A percentile compares a stretch with the other conserved stretches of the same genome.
Conservation (phyloP, 768 basidiomycete species). For the Suillus luteus region DNA sequence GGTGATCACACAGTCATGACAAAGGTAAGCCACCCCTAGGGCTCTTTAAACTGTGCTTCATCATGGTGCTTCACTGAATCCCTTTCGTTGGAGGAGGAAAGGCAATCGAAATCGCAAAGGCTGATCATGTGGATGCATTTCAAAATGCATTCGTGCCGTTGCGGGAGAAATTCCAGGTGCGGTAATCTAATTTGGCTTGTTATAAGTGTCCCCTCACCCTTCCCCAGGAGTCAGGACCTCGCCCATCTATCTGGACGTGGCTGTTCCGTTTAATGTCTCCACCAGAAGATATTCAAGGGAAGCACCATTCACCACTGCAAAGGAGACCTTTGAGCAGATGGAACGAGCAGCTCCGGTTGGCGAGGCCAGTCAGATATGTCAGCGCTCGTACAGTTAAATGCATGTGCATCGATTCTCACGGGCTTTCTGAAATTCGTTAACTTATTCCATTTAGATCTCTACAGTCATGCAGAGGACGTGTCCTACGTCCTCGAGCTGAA, state of each 20-base stretch:
- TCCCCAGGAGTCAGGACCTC: slow-evolving; percentile 69
- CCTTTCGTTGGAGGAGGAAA: slow-evolving; percentile 82
- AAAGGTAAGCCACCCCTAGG: slow-evolving; percentile 62
- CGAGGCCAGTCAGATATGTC: slow-evolving; percentile 98
- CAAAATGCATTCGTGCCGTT: slow-evolving; percentile 94
- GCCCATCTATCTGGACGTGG: slow-evolving; percentile 96
- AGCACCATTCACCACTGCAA: slow-evolving; percentile 97
- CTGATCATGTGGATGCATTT: slow-evolving; percentile 83
- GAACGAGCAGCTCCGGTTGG: slow-evolving; percentile 98
- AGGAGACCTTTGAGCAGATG: slow-evolving; percentile 93
- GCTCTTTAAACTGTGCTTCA: neutral
- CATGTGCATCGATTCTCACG: slow-evolving; percentile 38
- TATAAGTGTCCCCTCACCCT: slow-evolving; percentile 12
- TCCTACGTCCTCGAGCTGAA: slow-evolving; percentile 99
- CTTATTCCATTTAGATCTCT: slow-evolving; percentile 64
- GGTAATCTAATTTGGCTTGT: slow-evolving; percentile 3
- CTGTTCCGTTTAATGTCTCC: slow-evolving; percentile 98
- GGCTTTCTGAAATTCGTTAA: slow-evolving; percentile 13
- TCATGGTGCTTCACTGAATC: neutral
- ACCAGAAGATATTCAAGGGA: slow-evolving; percentile 99
- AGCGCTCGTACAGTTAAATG: slow-evolving; percentile 99
- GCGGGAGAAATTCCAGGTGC: slow-evolving; percentile 94
- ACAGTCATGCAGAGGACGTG: slow-evolving; percentile 88
- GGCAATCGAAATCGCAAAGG: slow-evolving; percentile 82
- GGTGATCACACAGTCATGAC: slow-evolving; percentile 99